Evolutionary conservation across 2,329 filamentous ascomycete species (phyloP), one percentile per base, ranked within the genome.

Genomic region (Paecilomyces dactylethromorphus): DNA sequence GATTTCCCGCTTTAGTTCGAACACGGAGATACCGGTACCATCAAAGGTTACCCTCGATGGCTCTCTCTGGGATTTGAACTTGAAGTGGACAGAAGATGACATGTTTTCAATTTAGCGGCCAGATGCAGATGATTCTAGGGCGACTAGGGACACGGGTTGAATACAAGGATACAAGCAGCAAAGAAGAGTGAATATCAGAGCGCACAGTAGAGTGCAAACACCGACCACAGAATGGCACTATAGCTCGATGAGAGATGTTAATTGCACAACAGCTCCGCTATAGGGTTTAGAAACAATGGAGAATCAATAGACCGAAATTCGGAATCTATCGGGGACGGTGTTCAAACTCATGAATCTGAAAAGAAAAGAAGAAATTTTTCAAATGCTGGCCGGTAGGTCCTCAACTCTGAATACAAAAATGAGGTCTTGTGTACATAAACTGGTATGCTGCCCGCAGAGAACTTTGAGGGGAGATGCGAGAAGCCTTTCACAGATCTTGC

Each of bases 21-120:
- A 99, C 64, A 97, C 94, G 62, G 93, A 96, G 72, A 97, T 96
- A 76, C 91, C 91, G 69, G 93, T 97, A 72, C 94, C 94, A 78
- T 99, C 93, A 76, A 99, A 97, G 71, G 92, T 90, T 69, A 99
- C 92, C 71, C 92, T 87, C 59, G 91, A 91, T 61, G 92, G 91
- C 73, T 97, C 94, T 80, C 92, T 97, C 74, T 95, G 92, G 68
- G 93, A 97, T 80, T 97, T 97, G 87, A 99, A 99, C 80, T 96
- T 96, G 90, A 97, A 99, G 79, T 97, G 97, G 72, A 99, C 94
- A 66, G 92, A 97, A 59, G 94, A 96, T 74, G 91, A 86, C 92
- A 97, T 97, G 71, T 86, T 73, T 73, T 73, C 69, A 79, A 73
- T 66, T 73, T 66, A 64, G 66, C 57, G 66, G 61, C 61, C 65